These are phyloP conservation scores for Tagetes erecta DNA, from an alignment of 129 eudicot species.

Conservation along the genomic window DNA sequence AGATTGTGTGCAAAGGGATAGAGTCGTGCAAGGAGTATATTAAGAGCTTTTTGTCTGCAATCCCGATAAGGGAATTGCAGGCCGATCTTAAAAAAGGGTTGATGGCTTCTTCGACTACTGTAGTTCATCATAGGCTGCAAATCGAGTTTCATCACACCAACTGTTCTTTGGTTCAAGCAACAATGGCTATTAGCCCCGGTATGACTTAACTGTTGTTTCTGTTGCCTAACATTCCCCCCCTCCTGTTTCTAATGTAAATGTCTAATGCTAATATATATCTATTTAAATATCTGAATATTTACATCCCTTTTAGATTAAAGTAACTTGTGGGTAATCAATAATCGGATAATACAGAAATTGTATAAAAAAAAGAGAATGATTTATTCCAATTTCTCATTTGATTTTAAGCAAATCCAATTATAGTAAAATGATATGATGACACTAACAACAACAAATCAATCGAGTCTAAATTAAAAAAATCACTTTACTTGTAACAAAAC, in stretches of 20 bases:
- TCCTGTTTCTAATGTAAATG: not conserved
- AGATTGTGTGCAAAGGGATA: not conserved
- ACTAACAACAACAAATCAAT: too few species aligned
- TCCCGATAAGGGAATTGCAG: constrained; percentile 16
- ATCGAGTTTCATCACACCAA: constrained; percentile 20
- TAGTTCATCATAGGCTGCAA: constrained; percentile 12
- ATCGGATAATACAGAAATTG: too few species aligned
- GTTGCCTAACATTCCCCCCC: not conserved
- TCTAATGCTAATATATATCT: not conserved
- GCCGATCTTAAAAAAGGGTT: constrained; percentile 7
- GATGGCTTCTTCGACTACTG: constrained; percentile 6
- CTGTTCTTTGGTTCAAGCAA: constrained; percentile 9
- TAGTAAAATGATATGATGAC: too few species aligned
- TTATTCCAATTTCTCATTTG: too few species aligned
- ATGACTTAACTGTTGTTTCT: not conserved
- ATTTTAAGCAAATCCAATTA: too few species aligned
- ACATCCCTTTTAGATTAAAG: too few species aligned
- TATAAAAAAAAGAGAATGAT: too few species aligned
- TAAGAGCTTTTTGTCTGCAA: constrained; percentile 17
- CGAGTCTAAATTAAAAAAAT: too few species aligned
- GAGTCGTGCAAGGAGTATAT: constrained; percentile 13
- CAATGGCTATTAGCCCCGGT: constrained; percentile 7
- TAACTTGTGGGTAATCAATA: too few species aligned
- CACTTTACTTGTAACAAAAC: too few species aligned
- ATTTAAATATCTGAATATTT: too few species aligned